A percentile compares a stretch with the other conserved stretches of the same genome.
Conservation (phyloP, 164 flowering plant genomes). For the Vitis labrusca region DNA sequence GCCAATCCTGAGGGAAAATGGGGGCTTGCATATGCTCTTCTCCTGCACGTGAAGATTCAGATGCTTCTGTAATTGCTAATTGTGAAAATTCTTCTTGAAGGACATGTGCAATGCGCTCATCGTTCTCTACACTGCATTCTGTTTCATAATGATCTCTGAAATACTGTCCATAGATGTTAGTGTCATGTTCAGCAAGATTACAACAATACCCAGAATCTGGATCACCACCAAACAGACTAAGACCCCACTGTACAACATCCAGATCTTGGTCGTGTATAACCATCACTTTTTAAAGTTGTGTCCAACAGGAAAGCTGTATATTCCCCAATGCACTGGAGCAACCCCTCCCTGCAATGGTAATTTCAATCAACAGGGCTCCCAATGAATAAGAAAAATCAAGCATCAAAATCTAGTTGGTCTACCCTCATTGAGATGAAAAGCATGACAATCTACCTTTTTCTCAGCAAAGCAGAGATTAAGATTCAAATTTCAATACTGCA, state of each 20-base stretch:
- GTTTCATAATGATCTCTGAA: constrained; percentile 14
- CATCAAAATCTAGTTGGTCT: no score
- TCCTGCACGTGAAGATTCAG: constrained; percentile 14
- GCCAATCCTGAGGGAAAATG: constrained; percentile 25
- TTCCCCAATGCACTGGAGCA: background rate
- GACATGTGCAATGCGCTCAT: constrained; percentile 39
- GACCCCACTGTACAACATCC: constrained; percentile 37
- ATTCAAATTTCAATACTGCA: background rate
- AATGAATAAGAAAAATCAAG: background rate
- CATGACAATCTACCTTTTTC: background rate
- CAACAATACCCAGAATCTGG: constrained; percentile 22
- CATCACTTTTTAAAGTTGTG: constrained; percentile 12
- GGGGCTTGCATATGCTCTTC: constrained; percentile 26
- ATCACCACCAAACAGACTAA: constrained; percentile 29
- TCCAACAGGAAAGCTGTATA: background rate
- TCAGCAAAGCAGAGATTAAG: background rate
- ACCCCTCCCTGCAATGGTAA: background rate
- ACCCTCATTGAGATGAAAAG: background rate
- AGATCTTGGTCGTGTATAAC: constrained; percentile 30
- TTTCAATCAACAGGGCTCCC: background rate
- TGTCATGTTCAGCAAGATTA: constrained; percentile 17
- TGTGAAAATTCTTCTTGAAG: constrained; percentile 45
- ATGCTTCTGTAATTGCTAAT: constrained; percentile 30
- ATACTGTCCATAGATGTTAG: constrained; percentile 18
- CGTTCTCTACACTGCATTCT: constrained; percentile 32